These are phyloP conservation scores for Russula virescens DNA, from an alignment of 768 basidiomycete species.

Conservation along the genomic window DNA sequence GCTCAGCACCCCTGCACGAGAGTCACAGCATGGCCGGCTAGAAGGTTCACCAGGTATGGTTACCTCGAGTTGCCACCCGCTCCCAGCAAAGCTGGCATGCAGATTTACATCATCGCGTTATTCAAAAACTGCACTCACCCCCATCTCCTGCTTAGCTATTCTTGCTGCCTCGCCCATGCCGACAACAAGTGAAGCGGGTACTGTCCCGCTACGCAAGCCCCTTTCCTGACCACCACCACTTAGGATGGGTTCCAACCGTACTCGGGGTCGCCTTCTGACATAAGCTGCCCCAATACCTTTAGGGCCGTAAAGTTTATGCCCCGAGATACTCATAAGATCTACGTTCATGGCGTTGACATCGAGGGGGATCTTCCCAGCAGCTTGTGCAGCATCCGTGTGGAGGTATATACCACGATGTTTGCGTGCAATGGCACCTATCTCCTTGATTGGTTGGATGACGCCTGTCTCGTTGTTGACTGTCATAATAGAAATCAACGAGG, in stretches of 20 bases:
- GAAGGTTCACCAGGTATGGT: constrained; percentile 38
- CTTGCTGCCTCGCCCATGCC: constrained; percentile 94
- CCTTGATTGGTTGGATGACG: constrained; percentile 94
- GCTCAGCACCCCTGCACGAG: constrained; percentile 94
- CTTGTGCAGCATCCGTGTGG: constrained; percentile 98
- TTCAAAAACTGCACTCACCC: constrained; percentile 49
- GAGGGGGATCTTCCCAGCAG: constrained; percentile 82
- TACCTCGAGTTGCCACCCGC: constrained; percentile 30
- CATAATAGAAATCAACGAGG: constrained; percentile 96
- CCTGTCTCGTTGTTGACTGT: constrained; percentile 99
- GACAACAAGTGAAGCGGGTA: constrained; percentile 81
- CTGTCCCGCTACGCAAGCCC: constrained; percentile 90
- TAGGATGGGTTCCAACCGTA: constrained; percentile 89
- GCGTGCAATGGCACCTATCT: constrained; percentile 82
- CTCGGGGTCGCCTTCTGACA: constrained; percentile 86
- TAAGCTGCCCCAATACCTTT: constrained; percentile 95
- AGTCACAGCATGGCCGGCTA: constrained; percentile 57
- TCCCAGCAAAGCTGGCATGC: constrained; percentile 29
- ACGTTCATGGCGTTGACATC: constrained; percentile 95
- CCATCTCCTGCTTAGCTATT: constrained; percentile 89
- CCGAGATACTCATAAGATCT: constrained; percentile 93
- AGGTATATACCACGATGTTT: constrained; percentile 89
- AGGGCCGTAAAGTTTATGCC: constrained; percentile 97
- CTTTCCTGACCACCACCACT: constrained; percentile 97
- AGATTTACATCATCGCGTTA: constrained; percentile 32